Evolutionary conservation across 1,284 basidiomycete genomes (phyloP), one percentile per base, ranked within the genome.

Genomic region (Cutaneotrichosporon dermatis): DNA sequence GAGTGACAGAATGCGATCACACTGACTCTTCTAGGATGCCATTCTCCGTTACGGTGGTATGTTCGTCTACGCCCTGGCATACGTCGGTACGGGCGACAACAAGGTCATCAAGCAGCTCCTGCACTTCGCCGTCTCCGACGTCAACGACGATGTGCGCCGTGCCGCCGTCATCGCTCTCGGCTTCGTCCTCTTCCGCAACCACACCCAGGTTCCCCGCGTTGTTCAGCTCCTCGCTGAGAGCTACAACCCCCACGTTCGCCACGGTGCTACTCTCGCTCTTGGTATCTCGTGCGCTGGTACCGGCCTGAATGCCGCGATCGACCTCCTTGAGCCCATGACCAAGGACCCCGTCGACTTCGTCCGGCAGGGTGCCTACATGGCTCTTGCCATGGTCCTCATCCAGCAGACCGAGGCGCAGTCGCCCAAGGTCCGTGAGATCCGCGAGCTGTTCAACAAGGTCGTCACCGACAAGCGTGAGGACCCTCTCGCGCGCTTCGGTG

Each of bases 271-370:
- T 3, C 83, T 98, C 45, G 93, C 93, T 35, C 82, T 59, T 13
- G 93, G 93, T 69, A 92, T 98, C 66, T 90, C 93, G 13, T 98
- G 93, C 70, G 93, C 94, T 25, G 94, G 94, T n/a, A 97, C 94
- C 25, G 94, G 93, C 59, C 84, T 94, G 54, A 88, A 90, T 82
- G 92, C 96, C 76, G 94, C 94, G 10, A 86, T 97, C 58, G 91
- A 92, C 66, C 90, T 98, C 64, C 81, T 98, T 58, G 91, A 96
- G 76, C 94, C 94, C 6, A 91, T 98, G 88, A 95, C 92, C 25
- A 94, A 90, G 72, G 94, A 98, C 69, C 87, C 92, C 33, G 90
- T 96, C 51, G 94, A 98, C 78, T 98, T 96, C 73, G 94, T 98
- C 57, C 88, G 93, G 33, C 94, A 98, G 79, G 93, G 93, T n/a